Percentiles rank a stretch among this genome's conserved stretches.
Evolutionary conservation across 495 filamentous ascomycete genomes (phyloP).

Genomic region (Tirmania nivea): DNA sequence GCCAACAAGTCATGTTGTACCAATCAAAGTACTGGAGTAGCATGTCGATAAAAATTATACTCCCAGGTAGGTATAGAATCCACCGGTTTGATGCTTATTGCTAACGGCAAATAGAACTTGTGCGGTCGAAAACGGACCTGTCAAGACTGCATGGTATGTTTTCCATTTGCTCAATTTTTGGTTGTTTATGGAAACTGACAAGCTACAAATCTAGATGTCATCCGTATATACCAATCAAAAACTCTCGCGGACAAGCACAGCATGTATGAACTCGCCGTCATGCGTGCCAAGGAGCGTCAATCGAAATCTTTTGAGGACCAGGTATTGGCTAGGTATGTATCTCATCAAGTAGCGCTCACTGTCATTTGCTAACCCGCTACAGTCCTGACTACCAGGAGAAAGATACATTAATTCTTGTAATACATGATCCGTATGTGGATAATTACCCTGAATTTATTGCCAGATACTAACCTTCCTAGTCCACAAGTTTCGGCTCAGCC

Average conservation of each 20-base stretch:
- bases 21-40: slow-evolving; percentile 41
- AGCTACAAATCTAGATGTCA: slow-evolving; percentile 30
- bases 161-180: too few relatives aligned
- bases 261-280: slow-evolving; percentile 53
- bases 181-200: too few relatives aligned
- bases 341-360: not conserved
- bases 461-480: too few relatives aligned
- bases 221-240: slow-evolving; percentile 50
- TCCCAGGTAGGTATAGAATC: not conserved
- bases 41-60: slow-evolving; percentile 25
- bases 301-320: slow-evolving; percentile 70
- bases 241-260: slow-evolving; percentile 43
- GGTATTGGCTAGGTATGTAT: slow-evolving; percentile 47
- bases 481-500: not conserved
- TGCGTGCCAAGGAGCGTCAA: slow-evolving; percentile 35
- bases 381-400: slow-evolving; percentile 12
- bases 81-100: not conserved
- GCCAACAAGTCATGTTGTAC: slow-evolving; percentile 29
- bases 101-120: not conserved
- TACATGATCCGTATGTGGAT: slow-evolving; percentile 25
- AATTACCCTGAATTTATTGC: too few relatives aligned
- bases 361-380: slow-evolving; percentile 1
- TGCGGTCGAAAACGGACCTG: too few relatives aligned
- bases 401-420: slow-evolving; percentile 16
- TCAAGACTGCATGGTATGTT: too few relatives aligned